These are phyloP conservation scores for Malus asiatica DNA, from an alignment of 306 rosid genomes.

Conservation along the genomic window DNA sequence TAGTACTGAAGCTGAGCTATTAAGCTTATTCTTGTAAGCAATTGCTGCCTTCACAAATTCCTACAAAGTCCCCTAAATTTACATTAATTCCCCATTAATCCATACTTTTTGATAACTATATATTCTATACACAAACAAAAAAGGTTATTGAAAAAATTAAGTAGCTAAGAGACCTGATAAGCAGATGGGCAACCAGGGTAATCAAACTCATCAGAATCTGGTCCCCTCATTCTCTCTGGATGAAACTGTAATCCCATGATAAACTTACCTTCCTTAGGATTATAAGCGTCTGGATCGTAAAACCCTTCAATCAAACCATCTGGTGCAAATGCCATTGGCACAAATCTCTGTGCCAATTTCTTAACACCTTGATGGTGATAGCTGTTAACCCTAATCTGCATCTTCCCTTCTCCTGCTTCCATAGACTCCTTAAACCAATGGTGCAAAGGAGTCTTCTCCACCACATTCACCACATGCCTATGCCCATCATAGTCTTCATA, in stretches of 20 bases:
- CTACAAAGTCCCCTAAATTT: conserved; percentile 23
- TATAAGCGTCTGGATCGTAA: conserved; percentile 83
- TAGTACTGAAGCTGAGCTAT: conserved; percentile 21
- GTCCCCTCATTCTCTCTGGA: conserved; percentile 77
- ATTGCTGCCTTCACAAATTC: conserved; percentile 87
- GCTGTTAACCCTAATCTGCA: conserved; percentile 74
- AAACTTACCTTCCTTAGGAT: conserved; percentile 85
- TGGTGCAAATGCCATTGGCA: conserved; percentile 74
- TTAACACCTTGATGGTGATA: conserved; percentile 76
- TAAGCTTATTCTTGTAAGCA: conserved; percentile 66
- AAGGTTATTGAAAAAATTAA: too few relatives aligned
- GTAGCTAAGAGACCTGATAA: conserved; percentile 46
- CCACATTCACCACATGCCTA: conserved; percentile 61
- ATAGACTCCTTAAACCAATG: conserved; percentile 70
- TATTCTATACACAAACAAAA: background rate
- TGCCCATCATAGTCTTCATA: conserved; percentile 88
- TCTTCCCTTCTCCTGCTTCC: conserved; percentile 26
- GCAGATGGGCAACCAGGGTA: conserved; percentile 84
- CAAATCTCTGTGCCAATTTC: conserved; percentile 73
- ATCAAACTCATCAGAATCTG: conserved; percentile 77
- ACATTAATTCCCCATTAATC: too few relatives aligned
- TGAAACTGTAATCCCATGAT: conserved; percentile 95
- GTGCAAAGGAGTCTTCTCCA: conserved; percentile 71
- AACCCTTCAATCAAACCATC: conserved; percentile 89
- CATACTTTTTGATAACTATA: too few relatives aligned